Evolutionary conservation across 2,329 filamentous ascomycete species (phyloP).

Genomic region (Colletotrichum agaves): DNA sequence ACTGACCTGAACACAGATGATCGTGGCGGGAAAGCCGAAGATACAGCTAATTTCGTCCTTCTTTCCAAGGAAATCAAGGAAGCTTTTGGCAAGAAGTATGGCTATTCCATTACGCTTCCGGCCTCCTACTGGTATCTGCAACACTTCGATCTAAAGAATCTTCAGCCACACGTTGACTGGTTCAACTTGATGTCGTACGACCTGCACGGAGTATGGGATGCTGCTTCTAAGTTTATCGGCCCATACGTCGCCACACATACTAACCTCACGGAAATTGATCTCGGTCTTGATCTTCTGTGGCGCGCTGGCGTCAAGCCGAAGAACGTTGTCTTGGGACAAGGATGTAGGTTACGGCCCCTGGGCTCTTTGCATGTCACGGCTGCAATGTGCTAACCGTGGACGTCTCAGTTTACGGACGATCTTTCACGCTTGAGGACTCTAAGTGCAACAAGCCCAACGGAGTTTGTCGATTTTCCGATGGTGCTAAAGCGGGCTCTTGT

Average conservation of each 20-base stretch:
- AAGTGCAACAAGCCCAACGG: conserved; percentile 41
- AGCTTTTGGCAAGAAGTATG: too few species aligned
- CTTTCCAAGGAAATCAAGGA: too few species aligned
- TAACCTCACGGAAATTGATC: conserved; percentile 56
- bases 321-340: conserved; percentile 56
- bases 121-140: conserved; percentile 35
- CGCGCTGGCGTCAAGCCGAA: conserved; percentile 53
- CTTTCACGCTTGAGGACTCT: conserved; percentile 43
- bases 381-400: too few species aligned
- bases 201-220: conserved; percentile 53
- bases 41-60: conserved; percentile 39
- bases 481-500: conserved; percentile 44
- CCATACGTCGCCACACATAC: conserved; percentile 41
- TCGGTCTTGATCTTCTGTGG: conserved; percentile 58
- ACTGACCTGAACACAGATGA: too few species aligned
- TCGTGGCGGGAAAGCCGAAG: too few species aligned
- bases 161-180: conserved; percentile 42
- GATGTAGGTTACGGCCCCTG: conserved; percentile 39
- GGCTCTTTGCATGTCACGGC: too few species aligned
- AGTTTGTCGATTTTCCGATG: conserved; percentile 44
- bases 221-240: conserved; percentile 42
- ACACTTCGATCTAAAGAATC: conserved; percentile 13
- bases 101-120: conserved; percentile 1
- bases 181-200: conserved; percentile 41
- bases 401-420: conserved; percentile 52